Percentiles rank a stretch among this genome's conserved stretches.
These are phyloP conservation scores for Trichoderma virens DNA, from an alignment of 495 filamentous ascomycete genomes.

Conservation along the genomic window DNA sequence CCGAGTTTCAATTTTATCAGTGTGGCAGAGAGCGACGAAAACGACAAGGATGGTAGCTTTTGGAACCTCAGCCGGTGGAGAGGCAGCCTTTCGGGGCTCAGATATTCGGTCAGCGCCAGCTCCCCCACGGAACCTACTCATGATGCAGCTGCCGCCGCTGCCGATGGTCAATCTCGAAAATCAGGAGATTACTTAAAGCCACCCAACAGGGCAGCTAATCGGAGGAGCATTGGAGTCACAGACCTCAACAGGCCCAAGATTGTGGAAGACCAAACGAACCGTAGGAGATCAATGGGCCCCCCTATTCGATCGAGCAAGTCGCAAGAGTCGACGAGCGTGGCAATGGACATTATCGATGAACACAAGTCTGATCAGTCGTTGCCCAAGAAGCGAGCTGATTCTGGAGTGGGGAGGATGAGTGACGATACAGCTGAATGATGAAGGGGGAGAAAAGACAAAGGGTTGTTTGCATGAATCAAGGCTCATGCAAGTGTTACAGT, in stretches of 20 bases:
- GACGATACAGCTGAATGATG: conserved; percentile 1
- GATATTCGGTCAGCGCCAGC: conserved; percentile 9
- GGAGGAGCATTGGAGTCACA: conserved; percentile 9
- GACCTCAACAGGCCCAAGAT: neutral
- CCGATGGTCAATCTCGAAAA: conserved; percentile 12
- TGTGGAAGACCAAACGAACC: conserved; percentile 9
- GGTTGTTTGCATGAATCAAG: neutral
- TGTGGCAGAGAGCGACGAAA: neutral
- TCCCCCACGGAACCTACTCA: conserved; percentile 10
- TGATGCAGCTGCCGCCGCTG: neutral
- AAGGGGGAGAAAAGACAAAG: neutral
- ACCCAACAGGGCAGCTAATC: neutral
- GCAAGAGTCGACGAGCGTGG: neutral
- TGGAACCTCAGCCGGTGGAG: conserved; percentile 41
- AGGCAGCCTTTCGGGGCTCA: conserved; percentile 24
- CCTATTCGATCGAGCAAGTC: neutral
- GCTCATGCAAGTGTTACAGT: neutral
- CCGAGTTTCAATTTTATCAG: conserved; percentile 35
- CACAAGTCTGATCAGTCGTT: neutral
- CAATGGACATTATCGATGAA: neutral
- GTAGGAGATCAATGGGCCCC: conserved; percentile 16
- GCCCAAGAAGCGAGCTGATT: conserved; percentile 2
- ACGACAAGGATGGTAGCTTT: conserved; percentile 16
- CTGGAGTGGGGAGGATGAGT: conserved; percentile 8
- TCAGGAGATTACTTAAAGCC: conserved; percentile 4